These are phyloP conservation scores for Xylariaceae sp. DNA, from an alignment of 2,329 filamentous ascomycete species.

Conservation along the genomic window DNA sequence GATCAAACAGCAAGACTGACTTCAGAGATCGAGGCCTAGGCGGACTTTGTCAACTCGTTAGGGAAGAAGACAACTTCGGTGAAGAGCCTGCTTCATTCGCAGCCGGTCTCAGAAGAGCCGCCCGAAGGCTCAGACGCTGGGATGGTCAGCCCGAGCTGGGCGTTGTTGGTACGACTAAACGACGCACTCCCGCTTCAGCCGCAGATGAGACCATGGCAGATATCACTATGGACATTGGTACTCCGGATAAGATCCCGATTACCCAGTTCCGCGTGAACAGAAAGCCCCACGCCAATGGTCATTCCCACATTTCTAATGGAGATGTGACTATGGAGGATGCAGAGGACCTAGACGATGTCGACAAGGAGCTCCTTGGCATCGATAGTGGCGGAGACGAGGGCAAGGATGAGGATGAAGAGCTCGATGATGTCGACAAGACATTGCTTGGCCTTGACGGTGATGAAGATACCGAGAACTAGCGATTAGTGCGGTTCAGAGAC, in stretches of 20 bases:
- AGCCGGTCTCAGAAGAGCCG: slow-evolving; percentile 59
- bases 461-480: slow-evolving; percentile 28
- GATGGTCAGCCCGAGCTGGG: slow-evolving; percentile 45
- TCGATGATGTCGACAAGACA: slow-evolving; percentile 31
- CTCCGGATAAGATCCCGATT: slow-evolving; percentile 19
- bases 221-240: slow-evolving; percentile 12
- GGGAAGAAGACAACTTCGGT: slow-evolving; percentile 69
- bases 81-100: slow-evolving; percentile 67
- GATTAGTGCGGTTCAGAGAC: slow-evolving; percentile 6
- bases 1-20: slow-evolving; percentile 29
- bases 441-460: slow-evolving; percentile 31
- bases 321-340: slow-evolving; percentile 44
- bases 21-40: slow-evolving; percentile 57
- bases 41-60: slow-evolving; percentile 59
- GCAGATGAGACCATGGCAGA: slow-evolving; percentile 14
- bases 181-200: slow-evolving; percentile 22
- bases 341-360: slow-evolving; percentile 52
- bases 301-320: slow-evolving; percentile 32
- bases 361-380: slow-evolving; percentile 48
- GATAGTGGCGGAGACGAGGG: slow-evolving; percentile 42
- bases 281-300: slow-evolving; percentile 30
- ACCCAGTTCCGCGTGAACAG: slow-evolving; percentile 29
- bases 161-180: slow-evolving; percentile 46
- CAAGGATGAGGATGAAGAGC: slow-evolving; percentile 44
- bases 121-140: slow-evolving; percentile 69